Conservation (phyloP, 2,329 filamentous ascomycete species). For the Pseudogymnoascus sp. region DNA sequence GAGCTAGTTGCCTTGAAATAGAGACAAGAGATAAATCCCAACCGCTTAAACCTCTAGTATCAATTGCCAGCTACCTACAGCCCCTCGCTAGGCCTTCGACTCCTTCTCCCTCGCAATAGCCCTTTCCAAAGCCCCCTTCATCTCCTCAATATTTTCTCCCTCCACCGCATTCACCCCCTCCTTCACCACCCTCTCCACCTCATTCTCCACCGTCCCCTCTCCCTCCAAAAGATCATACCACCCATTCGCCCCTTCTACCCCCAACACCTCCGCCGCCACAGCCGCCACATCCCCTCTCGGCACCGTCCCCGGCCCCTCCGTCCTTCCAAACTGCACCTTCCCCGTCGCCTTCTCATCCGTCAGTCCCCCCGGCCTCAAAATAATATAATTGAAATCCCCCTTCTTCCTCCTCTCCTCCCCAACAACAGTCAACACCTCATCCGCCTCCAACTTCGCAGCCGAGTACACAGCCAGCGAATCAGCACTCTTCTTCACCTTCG, state of each 20-base stretch:
- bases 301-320: slow-evolving; percentile 31
- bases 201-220: slow-evolving; percentile 39
- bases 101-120: slow-evolving; percentile 2
- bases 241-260: slow-evolving; percentile 36
- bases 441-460: slow-evolving; percentile 53
- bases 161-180: slow-evolving; percentile 46
- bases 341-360: slow-evolving; percentile 41
- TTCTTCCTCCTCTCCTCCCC: slow-evolving; percentile 31
- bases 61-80: background rate
- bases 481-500: slow-evolving; percentile 31
- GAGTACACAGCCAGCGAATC: slow-evolving; percentile 46
- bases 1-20: background rate
- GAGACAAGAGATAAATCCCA: background rate
- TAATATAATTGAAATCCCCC: slow-evolving; percentile 36
- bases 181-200: slow-evolving; percentile 41
- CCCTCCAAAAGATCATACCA: slow-evolving; percentile 53
- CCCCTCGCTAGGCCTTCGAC: background rate
- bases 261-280: slow-evolving; percentile 48
- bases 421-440: slow-evolving; percentile 47
- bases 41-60: background rate
- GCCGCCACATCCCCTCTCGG: slow-evolving; percentile 54
- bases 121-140: slow-evolving; percentile 15
- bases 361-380: slow-evolving; percentile 46
- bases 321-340: slow-evolving; percentile 35
- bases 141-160: slow-evolving; percentile 37